phyloP scores from a whole-genome alignment of 1,139 yeast genomes.

The Debaryomyces coudertii region DNA sequence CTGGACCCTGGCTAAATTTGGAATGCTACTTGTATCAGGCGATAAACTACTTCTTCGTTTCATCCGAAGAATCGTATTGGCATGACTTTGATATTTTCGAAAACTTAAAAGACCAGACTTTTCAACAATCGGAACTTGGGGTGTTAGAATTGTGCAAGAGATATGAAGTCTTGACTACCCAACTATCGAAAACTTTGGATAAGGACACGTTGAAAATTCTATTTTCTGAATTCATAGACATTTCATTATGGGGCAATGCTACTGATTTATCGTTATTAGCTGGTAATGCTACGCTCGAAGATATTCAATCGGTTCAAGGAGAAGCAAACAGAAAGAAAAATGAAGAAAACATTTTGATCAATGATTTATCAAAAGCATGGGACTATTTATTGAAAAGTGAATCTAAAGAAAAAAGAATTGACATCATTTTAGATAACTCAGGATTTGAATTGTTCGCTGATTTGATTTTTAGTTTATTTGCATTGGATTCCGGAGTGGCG shows the following conservation, averaged over 20 bases:
- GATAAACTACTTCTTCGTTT: conserved; percentile 52
- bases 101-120: conserved; percentile 69
- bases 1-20: conserved; percentile 90
- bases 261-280: conserved; percentile 90
- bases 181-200: conserved; percentile 40
- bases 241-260: conserved; percentile 97
- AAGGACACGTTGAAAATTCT: conserved; percentile 54
- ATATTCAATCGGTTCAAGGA: conserved; percentile 89
- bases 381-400: conserved; percentile 28
- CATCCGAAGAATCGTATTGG: conserved; percentile 44
- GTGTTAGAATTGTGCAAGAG: conserved; percentile 81
- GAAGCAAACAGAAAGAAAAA: conserved; percentile 82
- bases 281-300: conserved; percentile 76
- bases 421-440: conserved; percentile 89
- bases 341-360: conserved; percentile 78
- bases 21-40: conserved; percentile 84
- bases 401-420: conserved; percentile 54
- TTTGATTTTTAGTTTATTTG: conserved; percentile 69
- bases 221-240: conserved; percentile 79
- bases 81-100: conserved; percentile 70
- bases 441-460: conserved; percentile 96
- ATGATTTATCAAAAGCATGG: conserved; percentile 78
- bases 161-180: conserved; percentile 45
- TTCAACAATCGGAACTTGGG: conserved; percentile 73
- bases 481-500: conserved; percentile 71